phyloP scores from a whole-genome alignment of 2,329 filamentous ascomycete species.

The Aspergillus floridensis region DNA sequence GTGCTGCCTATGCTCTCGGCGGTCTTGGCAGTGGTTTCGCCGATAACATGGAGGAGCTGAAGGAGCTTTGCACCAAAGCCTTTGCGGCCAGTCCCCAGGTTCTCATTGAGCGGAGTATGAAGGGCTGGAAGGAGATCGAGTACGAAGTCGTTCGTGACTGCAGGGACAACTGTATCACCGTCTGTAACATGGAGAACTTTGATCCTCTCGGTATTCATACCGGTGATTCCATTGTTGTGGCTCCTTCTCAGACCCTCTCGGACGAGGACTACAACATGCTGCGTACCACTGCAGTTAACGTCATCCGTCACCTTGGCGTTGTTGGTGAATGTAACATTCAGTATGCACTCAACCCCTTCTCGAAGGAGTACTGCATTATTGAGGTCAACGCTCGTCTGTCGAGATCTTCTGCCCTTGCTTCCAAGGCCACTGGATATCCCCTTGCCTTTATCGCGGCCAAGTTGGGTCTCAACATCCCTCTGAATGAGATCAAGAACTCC shows the following conservation, averaged over 20 bases:
- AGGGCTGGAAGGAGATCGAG: conserved; percentile 99
- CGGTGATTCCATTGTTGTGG: conserved; percentile 96
- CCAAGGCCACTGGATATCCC: conserved; percentile 95
- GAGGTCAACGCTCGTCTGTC: conserved; percentile 97
- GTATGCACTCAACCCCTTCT: conserved; percentile 94
- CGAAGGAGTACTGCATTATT: conserved; percentile 96
- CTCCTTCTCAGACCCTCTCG: conserved; percentile 91
- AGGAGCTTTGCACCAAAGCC: conserved; percentile 88
- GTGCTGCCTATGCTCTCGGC: conserved; percentile 92
- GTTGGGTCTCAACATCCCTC: conserved; percentile 86
- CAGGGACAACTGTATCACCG: conserved; percentile 97
- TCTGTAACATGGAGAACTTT: conserved; percentile 99
- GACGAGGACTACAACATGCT: conserved; percentile 99
- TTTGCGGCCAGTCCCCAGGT: conserved; percentile 95
- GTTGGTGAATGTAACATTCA: conserved; percentile 99
- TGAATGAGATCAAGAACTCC: conserved; percentile 95
- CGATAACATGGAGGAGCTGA: conserved; percentile 76
- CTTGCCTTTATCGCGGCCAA: conserved; percentile 96
- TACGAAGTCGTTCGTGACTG: conserved; percentile 97
- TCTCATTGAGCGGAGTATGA: conserved; percentile 96
- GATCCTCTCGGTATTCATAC: conserved; percentile 97
- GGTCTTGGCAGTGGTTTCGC: conserved; percentile 95
- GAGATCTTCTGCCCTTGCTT: conserved; percentile 89
- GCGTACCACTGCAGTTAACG: conserved; percentile 91
- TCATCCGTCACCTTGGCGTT: conserved; percentile 93